Evolutionary conservation across 148 eudicot genomes (phyloP).

Genomic region (Pouteria glomerata): DNA sequence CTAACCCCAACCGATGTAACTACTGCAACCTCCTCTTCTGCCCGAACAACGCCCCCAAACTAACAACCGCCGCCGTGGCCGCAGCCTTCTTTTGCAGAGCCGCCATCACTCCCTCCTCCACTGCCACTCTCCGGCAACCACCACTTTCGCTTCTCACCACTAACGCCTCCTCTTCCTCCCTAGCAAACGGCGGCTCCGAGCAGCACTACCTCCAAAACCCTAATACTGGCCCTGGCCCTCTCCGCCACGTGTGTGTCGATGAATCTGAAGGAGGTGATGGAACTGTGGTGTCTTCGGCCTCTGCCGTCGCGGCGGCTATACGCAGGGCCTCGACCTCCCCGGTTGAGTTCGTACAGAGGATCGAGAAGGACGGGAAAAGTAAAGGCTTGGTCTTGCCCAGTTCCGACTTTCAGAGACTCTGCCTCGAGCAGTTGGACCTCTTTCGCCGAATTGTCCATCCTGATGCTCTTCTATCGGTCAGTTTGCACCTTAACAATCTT

Average conservation of each 20-base stretch:
- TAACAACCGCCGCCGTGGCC: neutral
- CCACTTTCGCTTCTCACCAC: constrained; percentile 12
- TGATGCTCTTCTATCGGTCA: constrained; percentile 74
- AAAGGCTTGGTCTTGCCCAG: constrained; percentile 64
- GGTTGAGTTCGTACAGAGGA: constrained; percentile 68
- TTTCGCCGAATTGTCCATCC: constrained; percentile 79
- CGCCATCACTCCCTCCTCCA: neutral
- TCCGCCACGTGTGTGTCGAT: constrained; percentile 30
- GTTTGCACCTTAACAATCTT: neutral
- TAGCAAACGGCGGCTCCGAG: neutral
- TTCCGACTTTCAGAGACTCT: constrained; percentile 75
- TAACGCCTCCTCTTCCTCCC: constrained; percentile 24
- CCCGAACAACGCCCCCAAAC: neutral
- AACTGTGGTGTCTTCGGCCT: constrained; percentile 48
- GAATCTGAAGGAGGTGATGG: constrained; percentile 17
- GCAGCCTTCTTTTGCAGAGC: too few relatives aligned
- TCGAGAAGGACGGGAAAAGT: constrained; percentile 44
- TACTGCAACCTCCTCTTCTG: neutral
- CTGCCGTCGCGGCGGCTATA: constrained; percentile 63
- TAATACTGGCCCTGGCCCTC: constrained; percentile 13
- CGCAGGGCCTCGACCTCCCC: constrained; percentile 72
- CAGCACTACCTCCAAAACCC: constrained; percentile 13
- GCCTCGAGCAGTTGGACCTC: constrained; percentile 73
- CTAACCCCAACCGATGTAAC: constrained; percentile 5
- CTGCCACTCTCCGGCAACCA: constrained; percentile 12